Evolutionary conservation across 2,329 filamentous ascomycete species (phyloP), one percentile per base, ranked within the genome.

Genomic region (Endocalyx cinctus): DNA sequence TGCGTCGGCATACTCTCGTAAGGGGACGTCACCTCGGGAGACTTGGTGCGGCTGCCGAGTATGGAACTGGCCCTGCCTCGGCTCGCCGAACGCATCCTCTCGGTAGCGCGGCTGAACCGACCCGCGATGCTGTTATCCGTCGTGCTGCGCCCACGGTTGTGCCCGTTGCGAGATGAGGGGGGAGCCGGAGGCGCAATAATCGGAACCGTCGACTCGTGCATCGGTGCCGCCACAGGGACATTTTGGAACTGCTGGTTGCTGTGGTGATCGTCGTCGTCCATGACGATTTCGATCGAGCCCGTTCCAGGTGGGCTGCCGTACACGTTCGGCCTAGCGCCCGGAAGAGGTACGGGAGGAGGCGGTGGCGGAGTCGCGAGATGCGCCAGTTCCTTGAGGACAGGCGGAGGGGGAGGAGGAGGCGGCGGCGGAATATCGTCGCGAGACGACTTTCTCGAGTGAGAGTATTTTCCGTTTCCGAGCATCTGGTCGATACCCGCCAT

Each of bases 221-320:
- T 61, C 2, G 61, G 63, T 2, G 57, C 54, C 7, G 59, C 60
- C 10, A 52, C 42, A 10, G 59, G 45, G 3, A 43, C 18, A 34
- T 40, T 20, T n/a, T n/a, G n/a, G n/a, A n/a, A n/a, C n/a, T n/a
- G n/a, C n/a, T n/a, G n/a, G n/a, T n/a, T n/a, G n/a, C n/a, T n/a
- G 38, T 39, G 22, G 34, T 52, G 46, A 13, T 73, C 67, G 5
- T 77, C 72, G 3, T 78, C 74, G 43, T 82, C 77, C 70, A 79
- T 78, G 31, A 82, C 75, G 40, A 82, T 78, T 52, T 82, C 77
- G 43, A 82, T 80, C 49, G 77, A 71, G 5, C 72, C 76, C 0
- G 73, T 70, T 6, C 65, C 67, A 12, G 66, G 45, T 2, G 65
- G 37, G 20, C 38, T 65, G 19, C 59, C 55, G 41, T 68, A 64